Base-by-base conservation (phyloP, 2,329 filamentous ascomycete species). In the Aureobasidium musti region DNA sequence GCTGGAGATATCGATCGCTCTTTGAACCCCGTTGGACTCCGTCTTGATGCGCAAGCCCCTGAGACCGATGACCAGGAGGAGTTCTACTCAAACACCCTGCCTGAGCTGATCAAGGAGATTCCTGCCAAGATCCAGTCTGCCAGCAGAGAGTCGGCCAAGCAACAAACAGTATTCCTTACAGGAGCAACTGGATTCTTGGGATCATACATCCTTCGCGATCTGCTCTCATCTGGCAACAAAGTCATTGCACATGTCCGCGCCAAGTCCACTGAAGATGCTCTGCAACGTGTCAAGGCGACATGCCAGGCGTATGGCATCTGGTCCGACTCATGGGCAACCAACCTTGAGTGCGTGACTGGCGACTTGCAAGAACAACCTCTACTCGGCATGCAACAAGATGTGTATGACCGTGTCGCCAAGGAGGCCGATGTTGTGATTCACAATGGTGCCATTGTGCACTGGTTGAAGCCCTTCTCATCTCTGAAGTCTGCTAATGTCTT, bases 161-260 rank as follows among this genome's bases (percentile, higher is more conserved):
- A 68, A 39, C 78, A 82, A 3, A 92, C 89, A 0, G 83, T 95
- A 13, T 90, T 97, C 77, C 79, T 97, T 5, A 97, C 93, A 2
- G 92, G 94, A 50, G 92, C 91, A 4, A 97, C 93, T 5, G 93
- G 93, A 2, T 97, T 97, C 81, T 79, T 97, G 23, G 93, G 93
- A 33, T 85, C 91, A 0, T 96, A 92, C 73, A 81, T 97, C 13
- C 80, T 96, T 37, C 85, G 85, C 65, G 91, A 96, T 65, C 78
- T 97, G 1, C 82, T 97, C 1, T 72, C 70, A 5, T 68, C 73
- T 7, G 79, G 81, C 11, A 79, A 79, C 19, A 88, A 85, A 70
- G 82, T 96, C 11, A 87, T 96, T 67, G 87, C 89, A 0, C 88
- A 93, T 67, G 89, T 96, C 4, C 89, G 92, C 61, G 87, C 87